Conservation (phyloP, 2,329 filamentous ascomycete species). For the Microdochium paspali region DNA sequence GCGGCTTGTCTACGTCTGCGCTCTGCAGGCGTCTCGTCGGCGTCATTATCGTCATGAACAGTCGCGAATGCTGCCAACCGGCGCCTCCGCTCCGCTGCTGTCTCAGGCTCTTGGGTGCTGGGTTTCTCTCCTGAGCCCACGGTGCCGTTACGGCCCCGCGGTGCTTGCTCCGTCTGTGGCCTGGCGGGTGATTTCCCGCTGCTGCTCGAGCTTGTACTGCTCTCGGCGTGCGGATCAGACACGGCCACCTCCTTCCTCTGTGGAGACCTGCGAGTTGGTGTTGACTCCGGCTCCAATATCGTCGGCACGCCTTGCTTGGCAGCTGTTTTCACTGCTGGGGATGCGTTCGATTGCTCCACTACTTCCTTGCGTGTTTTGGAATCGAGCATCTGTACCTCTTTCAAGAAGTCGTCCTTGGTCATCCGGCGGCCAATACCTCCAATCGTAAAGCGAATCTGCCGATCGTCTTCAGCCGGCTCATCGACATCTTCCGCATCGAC, state of each 20-base stretch:
- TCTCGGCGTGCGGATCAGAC: not conserved
- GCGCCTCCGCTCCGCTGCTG: slow-evolving; percentile 58
- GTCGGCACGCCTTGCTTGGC: slow-evolving; percentile 22
- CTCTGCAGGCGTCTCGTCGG: slow-evolving; percentile 65
- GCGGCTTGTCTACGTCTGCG: slow-evolving; percentile 65
- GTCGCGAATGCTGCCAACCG: slow-evolving; percentile 45
- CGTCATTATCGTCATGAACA: slow-evolving; percentile 31
- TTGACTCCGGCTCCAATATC: not conserved
- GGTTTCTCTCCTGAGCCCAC: slow-evolving; percentile 9
- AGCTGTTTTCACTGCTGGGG: slow-evolving; percentile 36
- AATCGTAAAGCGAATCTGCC: slow-evolving; percentile 67
- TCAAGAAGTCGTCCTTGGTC: slow-evolving; percentile 73
- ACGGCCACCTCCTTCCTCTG: not conserved
- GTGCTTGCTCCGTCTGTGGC: not conserved
- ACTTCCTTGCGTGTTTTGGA: slow-evolving; percentile 49
- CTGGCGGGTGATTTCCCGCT: not conserved
- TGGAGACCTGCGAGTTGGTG: not conserved
- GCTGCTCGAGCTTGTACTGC: not conserved
- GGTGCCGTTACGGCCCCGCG: not conserved
- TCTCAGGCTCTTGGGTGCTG: slow-evolving; percentile 44
- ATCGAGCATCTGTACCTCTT: slow-evolving; percentile 64
- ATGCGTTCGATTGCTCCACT: slow-evolving; percentile 39
- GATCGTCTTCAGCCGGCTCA: slow-evolving; percentile 53
- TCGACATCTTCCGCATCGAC: slow-evolving; percentile 20
- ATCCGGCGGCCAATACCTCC: slow-evolving; percentile 63